Base-by-base conservation (phyloP, 345 rosid species). In the Microcos paniculata region DNA sequence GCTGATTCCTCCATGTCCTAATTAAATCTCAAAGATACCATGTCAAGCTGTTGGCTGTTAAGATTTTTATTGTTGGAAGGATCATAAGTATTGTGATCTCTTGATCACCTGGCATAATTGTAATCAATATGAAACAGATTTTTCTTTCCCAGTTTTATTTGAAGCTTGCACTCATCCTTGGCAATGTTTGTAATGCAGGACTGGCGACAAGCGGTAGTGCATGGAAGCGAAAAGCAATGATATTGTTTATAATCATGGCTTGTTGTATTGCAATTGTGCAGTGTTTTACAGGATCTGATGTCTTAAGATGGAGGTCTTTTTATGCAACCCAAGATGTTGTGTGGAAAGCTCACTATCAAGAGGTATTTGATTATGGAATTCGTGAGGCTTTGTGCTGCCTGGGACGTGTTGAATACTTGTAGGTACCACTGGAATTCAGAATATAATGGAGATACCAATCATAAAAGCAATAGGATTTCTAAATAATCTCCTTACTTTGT, bases 311-410 rank as follows among this genome's bases (percentile, higher is more conserved):
- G 99, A 86, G 97, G 75, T 93, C 91, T 52, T 95, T 88, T 84
- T 95, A 93, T 79, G 83, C 89, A 64, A 87, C 93, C 10, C 85
- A 95, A 82, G 96, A 93, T 85, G 92, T 88, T 85, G 96, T 85
- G 31, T 95, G 99, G 99, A 91, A 88, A 82, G 88, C 92, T 83
- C 99, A 95, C 74, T 95, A 95, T 82, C 86, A 91, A 72, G 97
- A 93, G 81, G 92, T 93, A 59, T 95, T 95, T 88, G 98, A 93
- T 82, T 86, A 93, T 80, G 96, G 97, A 18, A 91, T 93, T 79
- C 97, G 97, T n/a, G 98, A 95, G 85, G 89, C 90, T 70, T 82
- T 93, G 85, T 95, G 99, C 80, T 95, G 99, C 79, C 86, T 93
- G 52, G 99, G 96, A 59, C 96, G 98, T 66, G 72, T 82, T 9